Percentiles rank a stretch among this genome's conserved stretches.
phyloP scores from a whole-genome alignment of 1,284 basidiomycete genomes.

The Athelia sp. region DNA sequence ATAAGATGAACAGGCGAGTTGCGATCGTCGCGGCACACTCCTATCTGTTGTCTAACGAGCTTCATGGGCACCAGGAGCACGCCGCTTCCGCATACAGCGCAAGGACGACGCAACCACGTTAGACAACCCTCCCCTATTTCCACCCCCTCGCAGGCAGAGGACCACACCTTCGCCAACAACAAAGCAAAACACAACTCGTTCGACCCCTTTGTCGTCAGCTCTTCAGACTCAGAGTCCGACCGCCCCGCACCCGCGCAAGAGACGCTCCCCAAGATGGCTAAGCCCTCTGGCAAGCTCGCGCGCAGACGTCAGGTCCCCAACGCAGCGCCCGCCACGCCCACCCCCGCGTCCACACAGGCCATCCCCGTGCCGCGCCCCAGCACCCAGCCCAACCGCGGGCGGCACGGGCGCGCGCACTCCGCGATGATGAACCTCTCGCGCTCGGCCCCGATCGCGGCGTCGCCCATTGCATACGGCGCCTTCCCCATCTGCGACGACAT shows the following conservation, averaged over 20 bases:
- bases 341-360: constrained; percentile 24
- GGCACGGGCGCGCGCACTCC: constrained; percentile 3
- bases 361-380: constrained; percentile 21
- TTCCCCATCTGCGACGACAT: constrained; percentile 36
- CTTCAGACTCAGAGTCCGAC: constrained; percentile 19
- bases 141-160: constrained; percentile 14
- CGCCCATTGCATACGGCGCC: constrained; percentile 17
- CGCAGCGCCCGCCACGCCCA: constrained; percentile 13
- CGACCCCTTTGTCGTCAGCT: constrained; percentile 27
- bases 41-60: no score
- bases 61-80: no score
- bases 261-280: constrained; percentile 24
- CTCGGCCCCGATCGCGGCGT: constrained; percentile 14
- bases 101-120: no score
- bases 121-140: constrained; percentile 9
- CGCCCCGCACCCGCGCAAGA: constrained; percentile 15
- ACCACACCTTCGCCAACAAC: constrained; percentile 11
- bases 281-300: constrained; percentile 32
- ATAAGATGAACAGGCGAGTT: no score
- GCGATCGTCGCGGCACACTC: no score
- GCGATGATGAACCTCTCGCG: constrained; percentile 12
- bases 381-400: constrained; percentile 3
- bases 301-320: constrained; percentile 26
- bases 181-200: constrained; percentile 21
- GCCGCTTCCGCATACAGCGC: no score